phyloP scores from a whole-genome alignment of 1,284 basidiomycete genomes.

The Pyrrhoderma noxium region DNA sequence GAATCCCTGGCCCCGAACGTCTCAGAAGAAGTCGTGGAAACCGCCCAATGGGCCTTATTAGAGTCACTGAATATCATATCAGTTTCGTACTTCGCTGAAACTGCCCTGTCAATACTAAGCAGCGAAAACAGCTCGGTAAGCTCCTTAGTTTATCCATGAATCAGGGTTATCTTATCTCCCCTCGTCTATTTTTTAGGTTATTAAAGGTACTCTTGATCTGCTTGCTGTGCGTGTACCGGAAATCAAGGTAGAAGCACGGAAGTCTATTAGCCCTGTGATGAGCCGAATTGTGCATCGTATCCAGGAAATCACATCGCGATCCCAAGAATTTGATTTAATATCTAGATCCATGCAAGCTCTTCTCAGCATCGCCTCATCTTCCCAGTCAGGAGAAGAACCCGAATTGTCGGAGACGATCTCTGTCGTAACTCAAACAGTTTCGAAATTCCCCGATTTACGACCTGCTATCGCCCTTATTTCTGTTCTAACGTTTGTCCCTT shows the following conservation, averaged over 20 bases:
- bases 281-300: conserved; percentile 45
- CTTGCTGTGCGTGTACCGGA: conserved; percentile 58
- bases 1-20: no score
- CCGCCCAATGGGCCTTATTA: conserved; percentile 41
- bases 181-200: conserved; percentile 47
- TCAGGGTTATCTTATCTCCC: no score
- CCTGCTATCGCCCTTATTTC: conserved; percentile 49
- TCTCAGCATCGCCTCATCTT: conserved; percentile 51
- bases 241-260: conserved; percentile 53
- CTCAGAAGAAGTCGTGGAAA: conserved; percentile 32
- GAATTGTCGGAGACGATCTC: conserved; percentile 54
- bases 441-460: conserved; percentile 29
- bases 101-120: conserved; percentile 45
- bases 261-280: conserved; percentile 41
- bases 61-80: conserved; percentile 54
- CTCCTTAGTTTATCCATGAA: no score
- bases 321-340: conserved; percentile 34
- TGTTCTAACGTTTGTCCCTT: conserved; percentile 48
- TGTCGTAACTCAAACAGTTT: conserved; percentile 44
- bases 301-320: conserved; percentile 38
- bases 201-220: conserved; percentile 56
- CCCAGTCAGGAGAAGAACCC: conserved; percentile 59
- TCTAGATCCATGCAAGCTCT: conserved; percentile 45
- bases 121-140: conserved; percentile 42
- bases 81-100: conserved; percentile 55